Conservation (phyloP, 2,329 filamentous ascomycete genomes). For the Fusarium camptoceras region DNA sequence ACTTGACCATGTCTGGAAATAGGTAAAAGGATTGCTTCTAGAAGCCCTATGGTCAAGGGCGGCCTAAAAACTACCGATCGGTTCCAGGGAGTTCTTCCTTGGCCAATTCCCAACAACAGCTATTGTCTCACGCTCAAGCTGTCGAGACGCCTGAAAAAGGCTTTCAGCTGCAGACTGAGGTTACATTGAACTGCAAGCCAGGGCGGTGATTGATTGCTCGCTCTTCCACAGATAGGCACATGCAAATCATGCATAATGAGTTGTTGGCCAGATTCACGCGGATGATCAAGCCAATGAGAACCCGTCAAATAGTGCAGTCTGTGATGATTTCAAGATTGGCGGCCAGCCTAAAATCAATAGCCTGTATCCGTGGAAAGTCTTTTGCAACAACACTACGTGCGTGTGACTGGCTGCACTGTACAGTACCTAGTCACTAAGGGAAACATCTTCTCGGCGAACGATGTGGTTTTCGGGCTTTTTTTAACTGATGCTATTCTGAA, state of each 20-base stretch:
- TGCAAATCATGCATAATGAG: constrained; percentile 16
- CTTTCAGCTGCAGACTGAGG: constrained; percentile 11
- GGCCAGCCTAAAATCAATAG: constrained; percentile 6
- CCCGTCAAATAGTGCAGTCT: not conserved
- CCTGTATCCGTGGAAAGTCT: not conserved
- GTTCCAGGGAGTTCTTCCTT: not conserved
- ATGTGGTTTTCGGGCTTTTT: not conserved
- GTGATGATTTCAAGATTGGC: not conserved
- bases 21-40: constrained; percentile 21
- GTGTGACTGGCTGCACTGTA: not conserved
- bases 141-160: constrained; percentile 3
- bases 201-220: not conserved
- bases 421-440: not conserved
- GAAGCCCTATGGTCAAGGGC: constrained; percentile 10
- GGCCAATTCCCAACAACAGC: constrained; percentile 10
- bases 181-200: constrained; percentile 20
- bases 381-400: not conserved
- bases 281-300: not conserved
- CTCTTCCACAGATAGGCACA: constrained; percentile 6
- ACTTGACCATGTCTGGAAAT: constrained; percentile 5
- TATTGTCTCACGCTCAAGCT: constrained; percentile 1
- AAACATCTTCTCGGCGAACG: not conserved
- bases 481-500: not conserved
- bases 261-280: constrained; percentile 1
- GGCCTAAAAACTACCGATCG: constrained; percentile 8